Conservation (phyloP, 2,329 filamentous ascomycete species). For the Diaporthe sp. region DNA sequence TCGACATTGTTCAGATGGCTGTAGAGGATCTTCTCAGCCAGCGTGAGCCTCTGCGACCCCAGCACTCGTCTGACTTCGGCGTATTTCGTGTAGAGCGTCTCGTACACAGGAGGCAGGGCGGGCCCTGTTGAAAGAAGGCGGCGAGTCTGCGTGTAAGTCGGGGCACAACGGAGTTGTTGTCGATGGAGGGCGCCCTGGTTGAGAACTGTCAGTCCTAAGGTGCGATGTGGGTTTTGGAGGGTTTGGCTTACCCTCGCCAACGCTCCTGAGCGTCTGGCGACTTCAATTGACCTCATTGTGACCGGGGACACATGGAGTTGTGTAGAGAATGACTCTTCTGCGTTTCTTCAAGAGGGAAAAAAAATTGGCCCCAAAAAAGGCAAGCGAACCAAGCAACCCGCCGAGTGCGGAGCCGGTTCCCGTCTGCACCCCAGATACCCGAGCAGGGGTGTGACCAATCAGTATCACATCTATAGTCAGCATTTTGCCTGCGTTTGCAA, state of each 20-base stretch:
- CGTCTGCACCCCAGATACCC: conserved; percentile 9
- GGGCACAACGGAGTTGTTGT: conserved; percentile 51
- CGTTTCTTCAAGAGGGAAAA: background rate
- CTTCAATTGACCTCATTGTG: conserved; percentile 65
- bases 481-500: background rate
- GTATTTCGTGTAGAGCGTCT: conserved; percentile 83
- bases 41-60: conserved; percentile 77
- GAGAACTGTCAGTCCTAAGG: conserved; percentile 4
- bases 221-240: background rate
- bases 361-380: conserved; percentile 34
- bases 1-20: conserved; percentile 92
- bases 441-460: conserved; percentile 38
- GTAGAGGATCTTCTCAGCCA: conserved; percentile 99
- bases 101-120: conserved; percentile 78
- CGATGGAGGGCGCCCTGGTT: conserved; percentile 54
- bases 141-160: conserved; percentile 39
- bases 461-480: conserved; percentile 23
- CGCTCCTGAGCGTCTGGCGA: conserved; percentile 63
- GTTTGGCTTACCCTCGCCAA: conserved; percentile 58
- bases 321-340: conserved; percentile 36
- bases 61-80: conserved; percentile 81
- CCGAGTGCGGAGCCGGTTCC: conserved; percentile 39
- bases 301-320: conserved; percentile 21
- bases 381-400: conserved; percentile 32
- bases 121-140: conserved; percentile 55